Percentiles rank a stretch among this genome's conserved stretches.
Conservation (phyloP, 2,329 filamentous ascomycete genomes). For the Curvularia verruculosa region DNA sequence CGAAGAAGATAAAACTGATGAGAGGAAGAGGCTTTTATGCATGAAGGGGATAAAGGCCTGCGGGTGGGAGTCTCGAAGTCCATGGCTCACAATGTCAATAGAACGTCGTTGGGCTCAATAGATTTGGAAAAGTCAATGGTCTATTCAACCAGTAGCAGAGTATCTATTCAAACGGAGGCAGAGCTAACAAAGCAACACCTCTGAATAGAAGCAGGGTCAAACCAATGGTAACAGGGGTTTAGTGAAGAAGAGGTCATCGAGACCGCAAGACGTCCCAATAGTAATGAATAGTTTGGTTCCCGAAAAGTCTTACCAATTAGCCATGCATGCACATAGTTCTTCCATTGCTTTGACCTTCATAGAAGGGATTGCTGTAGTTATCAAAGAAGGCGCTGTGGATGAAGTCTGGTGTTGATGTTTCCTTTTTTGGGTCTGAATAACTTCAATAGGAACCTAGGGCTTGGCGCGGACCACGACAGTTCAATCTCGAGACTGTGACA, state of each 20-base stretch:
- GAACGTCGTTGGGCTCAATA: constrained; percentile 21
- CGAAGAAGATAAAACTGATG: constrained; percentile 11
- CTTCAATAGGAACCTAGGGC: constrained; percentile 27
- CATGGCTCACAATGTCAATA: constrained; percentile 29
- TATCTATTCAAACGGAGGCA: constrained; percentile 17
- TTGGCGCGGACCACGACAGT: constrained; percentile 22
- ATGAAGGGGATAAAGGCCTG: constrained; percentile 7
- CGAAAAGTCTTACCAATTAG: constrained; percentile 12
- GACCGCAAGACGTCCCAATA: background rate
- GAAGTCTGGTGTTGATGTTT: constrained; percentile 19
- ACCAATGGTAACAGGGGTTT: constrained; percentile 7
- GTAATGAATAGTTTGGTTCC: constrained; percentile 8
- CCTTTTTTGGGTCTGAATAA: constrained; percentile 41
- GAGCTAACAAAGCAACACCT: constrained; percentile 18
- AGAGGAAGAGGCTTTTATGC: constrained; percentile 17
- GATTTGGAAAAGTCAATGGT: constrained; percentile 17
- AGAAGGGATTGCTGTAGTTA: constrained; percentile 24
- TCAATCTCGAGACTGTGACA: background rate
- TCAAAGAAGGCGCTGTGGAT: constrained; percentile 17
- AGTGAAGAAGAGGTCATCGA: constrained; percentile 8
- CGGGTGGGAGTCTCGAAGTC: constrained; percentile 3
- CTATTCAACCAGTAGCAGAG: constrained; percentile 18
- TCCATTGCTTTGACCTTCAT: constrained; percentile 2
- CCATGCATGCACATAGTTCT: constrained; percentile 20
- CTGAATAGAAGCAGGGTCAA: constrained; percentile 11